phyloP scores from a whole-genome alignment of 2,329 filamentous ascomycete species.

The Aureobasidium lini region DNA sequence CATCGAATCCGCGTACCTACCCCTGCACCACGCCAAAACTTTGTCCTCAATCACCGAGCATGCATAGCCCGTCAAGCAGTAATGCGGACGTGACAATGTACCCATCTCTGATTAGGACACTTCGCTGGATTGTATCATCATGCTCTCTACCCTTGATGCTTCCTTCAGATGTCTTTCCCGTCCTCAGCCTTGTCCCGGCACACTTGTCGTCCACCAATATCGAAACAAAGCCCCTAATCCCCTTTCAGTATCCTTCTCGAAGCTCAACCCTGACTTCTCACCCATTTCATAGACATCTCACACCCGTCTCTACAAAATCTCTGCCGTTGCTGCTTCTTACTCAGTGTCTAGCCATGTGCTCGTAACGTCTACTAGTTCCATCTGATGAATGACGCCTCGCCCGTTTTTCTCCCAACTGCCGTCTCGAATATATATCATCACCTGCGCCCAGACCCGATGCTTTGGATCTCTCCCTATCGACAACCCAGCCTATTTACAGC shows the following conservation, averaged over 20 bases:
- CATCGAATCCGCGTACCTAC: background rate
- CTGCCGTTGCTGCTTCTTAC: background rate
- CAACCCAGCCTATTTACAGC: background rate
- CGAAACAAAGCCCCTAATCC: background rate
- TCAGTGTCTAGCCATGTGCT: background rate
- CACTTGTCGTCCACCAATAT: background rate
- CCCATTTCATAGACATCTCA: background rate
- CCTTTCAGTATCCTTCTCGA: background rate
- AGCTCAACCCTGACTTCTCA: background rate
- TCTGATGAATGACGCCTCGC: background rate
- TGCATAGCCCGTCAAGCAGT: no score
- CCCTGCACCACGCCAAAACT: background rate
- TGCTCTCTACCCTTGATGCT: background rate
- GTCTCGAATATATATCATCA: background rate
- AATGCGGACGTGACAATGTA: no score
- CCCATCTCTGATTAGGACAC: no score
- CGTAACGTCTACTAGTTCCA: conserved; percentile 8
- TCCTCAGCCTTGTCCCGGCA: conserved; percentile 64
- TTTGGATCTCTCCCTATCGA: no score
- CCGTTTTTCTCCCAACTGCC: conserved; percentile 6
- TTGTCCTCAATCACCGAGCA: background rate
- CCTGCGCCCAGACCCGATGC: background rate
- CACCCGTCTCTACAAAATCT: background rate
- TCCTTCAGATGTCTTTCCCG: conserved; percentile 68
- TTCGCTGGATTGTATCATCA: background rate